phyloP scores from a whole-genome alignment of 2,329 filamentous ascomycete genomes.

The Ceratocystis variospora region DNA sequence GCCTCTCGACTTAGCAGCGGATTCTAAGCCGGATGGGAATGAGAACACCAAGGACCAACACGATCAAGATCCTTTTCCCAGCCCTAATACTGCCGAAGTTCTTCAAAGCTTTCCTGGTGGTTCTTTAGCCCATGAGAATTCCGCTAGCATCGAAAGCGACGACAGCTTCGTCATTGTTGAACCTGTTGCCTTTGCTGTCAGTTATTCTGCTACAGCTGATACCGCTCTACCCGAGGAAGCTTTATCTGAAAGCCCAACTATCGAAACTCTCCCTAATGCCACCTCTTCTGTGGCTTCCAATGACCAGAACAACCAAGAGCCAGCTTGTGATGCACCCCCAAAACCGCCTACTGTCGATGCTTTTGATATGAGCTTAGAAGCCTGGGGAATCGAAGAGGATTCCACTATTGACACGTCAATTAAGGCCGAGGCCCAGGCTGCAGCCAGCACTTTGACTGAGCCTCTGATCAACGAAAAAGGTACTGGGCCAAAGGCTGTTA shows the following conservation, averaged over 20 bases:
- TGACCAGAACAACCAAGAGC: not conserved
- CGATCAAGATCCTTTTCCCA: not conserved
- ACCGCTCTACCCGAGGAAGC: not conserved
- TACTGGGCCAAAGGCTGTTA: not conserved
- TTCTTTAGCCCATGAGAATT: not conserved
- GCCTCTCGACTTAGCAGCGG: slow-evolving; percentile 11
- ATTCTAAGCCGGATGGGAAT: not conserved
- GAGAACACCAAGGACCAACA: not conserved
- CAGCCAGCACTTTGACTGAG: not conserved
- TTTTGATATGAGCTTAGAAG: slow-evolving; percentile 15
- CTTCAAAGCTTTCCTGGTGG: not conserved
- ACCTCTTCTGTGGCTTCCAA: not conserved
- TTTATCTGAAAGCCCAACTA: not conserved
- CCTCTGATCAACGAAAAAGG: not conserved
- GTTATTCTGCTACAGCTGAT: not conserved
- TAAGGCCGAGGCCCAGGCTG: not conserved
- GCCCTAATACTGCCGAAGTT: not conserved
- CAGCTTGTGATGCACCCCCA: not conserved
- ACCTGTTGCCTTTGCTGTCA: not conserved
- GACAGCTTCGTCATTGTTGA: slow-evolving; percentile 9
- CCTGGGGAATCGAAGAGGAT: slow-evolving; percentile 17
- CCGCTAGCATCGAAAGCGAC: not conserved
- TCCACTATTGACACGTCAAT: slow-evolving; percentile 6
- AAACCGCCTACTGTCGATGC: not conserved
- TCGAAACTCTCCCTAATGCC: not conserved